Conservation (phyloP, 768 basidiomycete genomes). For the Lentinula edodes region DNA sequence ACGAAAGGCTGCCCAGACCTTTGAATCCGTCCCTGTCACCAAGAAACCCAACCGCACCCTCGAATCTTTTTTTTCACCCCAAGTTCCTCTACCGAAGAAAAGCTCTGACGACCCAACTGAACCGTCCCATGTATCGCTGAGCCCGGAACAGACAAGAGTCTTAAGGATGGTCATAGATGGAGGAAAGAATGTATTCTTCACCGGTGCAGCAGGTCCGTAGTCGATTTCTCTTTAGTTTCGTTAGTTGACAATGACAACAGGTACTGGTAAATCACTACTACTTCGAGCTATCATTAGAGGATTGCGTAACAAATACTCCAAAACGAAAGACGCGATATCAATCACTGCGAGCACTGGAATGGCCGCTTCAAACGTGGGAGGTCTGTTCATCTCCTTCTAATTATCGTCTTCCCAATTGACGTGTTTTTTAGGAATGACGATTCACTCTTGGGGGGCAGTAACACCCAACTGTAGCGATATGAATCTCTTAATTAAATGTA, state of each 20-base stretch:
- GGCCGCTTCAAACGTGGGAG: conserved; percentile 70
- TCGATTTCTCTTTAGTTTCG: not conserved
- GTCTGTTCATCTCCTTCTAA: conserved; percentile 16
- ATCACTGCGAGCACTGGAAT: conserved; percentile 74
- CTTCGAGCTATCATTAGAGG: conserved; percentile 67
- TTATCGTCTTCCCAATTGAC: conserved; percentile 26
- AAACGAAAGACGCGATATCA: conserved; percentile 52
- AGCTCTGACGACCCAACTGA: conserved; percentile 1
- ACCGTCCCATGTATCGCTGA: conserved; percentile 40
- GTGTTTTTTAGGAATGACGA: conserved; percentile 47
- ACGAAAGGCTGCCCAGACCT: not conserved
- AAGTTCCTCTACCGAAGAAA: conserved; percentile 2
- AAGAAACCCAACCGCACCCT: conserved; percentile 6
- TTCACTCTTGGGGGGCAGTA: conserved; percentile 75
- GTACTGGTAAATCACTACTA: conserved; percentile 81
- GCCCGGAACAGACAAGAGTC: conserved; percentile 63
- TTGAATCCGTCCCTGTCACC: not conserved
- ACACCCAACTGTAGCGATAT: conserved; percentile 53
- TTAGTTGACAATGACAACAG: conserved; percentile 25
- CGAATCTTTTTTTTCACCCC: conserved; percentile 7
- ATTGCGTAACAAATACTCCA: conserved; percentile 42
- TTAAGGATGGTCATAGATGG: conserved; percentile 54
- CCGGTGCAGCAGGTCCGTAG: conserved; percentile 64
- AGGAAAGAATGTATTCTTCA: conserved; percentile 69
- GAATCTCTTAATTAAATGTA: conserved; percentile 43